Conservation (phyloP, 176 grass and related monocot species). For the Miscanthus lutarioriparius region DNA sequence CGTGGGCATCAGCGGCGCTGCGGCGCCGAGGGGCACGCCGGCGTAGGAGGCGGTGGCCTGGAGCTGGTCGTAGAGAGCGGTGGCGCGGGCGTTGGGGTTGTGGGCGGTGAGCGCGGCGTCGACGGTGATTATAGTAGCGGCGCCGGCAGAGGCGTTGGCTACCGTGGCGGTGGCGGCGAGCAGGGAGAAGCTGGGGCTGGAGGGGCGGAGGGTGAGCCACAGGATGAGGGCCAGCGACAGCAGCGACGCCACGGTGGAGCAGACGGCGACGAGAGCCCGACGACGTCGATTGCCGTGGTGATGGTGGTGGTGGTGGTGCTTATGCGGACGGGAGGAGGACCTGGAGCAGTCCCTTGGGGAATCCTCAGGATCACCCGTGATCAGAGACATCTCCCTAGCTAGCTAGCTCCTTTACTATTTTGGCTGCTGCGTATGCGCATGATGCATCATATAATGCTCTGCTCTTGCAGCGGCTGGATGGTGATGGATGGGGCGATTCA, state of each 20-base stretch:
- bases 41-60: conserved; percentile 52
- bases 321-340: neutral
- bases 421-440: neutral
- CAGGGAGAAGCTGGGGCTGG: conserved; percentile 63
- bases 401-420: neutral
- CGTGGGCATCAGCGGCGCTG: conserved; percentile 29
- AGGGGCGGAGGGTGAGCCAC: conserved; percentile 71
- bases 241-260: conserved; percentile 35
- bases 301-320: conserved; percentile 11
- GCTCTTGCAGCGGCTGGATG: neutral
- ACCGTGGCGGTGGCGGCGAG: conserved; percentile 35
- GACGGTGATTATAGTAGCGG: conserved; percentile 8
- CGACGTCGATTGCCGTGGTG: neutral
- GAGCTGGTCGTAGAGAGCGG: conserved; percentile 63
- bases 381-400: conserved; percentile 25
- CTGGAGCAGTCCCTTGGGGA: conserved; percentile 47
- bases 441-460: no score
- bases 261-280: conserved; percentile 20
- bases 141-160: neutral
- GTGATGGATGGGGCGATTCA: neutral
- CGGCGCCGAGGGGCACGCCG: conserved; percentile 39
- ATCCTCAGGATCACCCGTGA: conserved; percentile 42
- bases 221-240: conserved; percentile 51
- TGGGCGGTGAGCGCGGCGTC: conserved; percentile 54
- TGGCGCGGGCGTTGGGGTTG: conserved; percentile 72